phyloP scores from a whole-genome alignment of 192 early-diverging fungal genomes.

The Coemansia umbellata region DNA sequence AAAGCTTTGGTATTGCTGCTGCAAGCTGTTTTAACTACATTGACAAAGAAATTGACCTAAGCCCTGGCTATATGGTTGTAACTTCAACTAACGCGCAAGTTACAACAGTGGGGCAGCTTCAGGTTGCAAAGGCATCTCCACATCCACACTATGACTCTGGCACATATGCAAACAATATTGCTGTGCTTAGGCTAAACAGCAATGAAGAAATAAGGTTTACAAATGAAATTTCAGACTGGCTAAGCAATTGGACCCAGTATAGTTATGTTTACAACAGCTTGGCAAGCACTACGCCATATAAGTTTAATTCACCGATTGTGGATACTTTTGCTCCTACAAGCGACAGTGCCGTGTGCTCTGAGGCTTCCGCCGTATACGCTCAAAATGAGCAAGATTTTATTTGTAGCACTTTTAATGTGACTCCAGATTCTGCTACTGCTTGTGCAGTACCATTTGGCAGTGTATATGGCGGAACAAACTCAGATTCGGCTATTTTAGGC shows the following conservation, averaged over 20 bases:
- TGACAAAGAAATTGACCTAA: neutral
- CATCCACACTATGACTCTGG: conserved; percentile 14
- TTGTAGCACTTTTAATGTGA: conserved; percentile 7
- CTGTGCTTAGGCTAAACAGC: conserved; percentile 1
- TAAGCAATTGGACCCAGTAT: neutral
- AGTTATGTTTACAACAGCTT: conserved; percentile 9
- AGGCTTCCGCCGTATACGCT: neutral
- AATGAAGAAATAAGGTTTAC: neutral
- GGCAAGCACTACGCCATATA: neutral
- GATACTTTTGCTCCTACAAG: neutral
- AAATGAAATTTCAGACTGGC: neutral
- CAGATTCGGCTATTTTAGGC: neutral
- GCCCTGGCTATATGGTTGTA: neutral
- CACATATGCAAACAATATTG: conserved; percentile 33
- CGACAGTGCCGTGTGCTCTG: neutral
- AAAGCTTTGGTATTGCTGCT: conserved; percentile 14
- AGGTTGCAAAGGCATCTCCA: no score
- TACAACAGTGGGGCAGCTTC: no score
- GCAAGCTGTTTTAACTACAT: conserved; percentile 25
- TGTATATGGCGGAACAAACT: conserved; percentile 3
- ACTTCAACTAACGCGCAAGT: no score
- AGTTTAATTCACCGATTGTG: neutral
- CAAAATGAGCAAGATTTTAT: conserved; percentile 12
- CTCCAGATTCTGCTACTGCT: neutral
- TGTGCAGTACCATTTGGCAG: conserved; percentile 17